Conservation (phyloP, 768 basidiomycete genomes). For the Tylopilus balloui region DNA sequence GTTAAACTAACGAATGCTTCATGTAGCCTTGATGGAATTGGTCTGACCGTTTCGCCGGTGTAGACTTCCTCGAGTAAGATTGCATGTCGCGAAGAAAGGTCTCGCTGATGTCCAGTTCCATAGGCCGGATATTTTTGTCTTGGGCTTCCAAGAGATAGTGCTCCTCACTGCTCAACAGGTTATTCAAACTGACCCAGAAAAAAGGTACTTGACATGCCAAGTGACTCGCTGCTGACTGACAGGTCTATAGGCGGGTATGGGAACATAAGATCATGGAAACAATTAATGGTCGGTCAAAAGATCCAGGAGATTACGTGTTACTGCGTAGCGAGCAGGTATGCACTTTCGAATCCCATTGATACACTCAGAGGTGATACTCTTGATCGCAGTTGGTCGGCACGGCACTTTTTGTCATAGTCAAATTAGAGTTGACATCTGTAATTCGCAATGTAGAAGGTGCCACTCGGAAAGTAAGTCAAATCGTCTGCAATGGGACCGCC, state of each 20-base stretch:
- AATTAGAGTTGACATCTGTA: constrained; percentile 65
- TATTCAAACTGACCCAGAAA: constrained; percentile 91
- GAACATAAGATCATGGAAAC: constrained; percentile 78
- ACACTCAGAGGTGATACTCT: constrained; percentile 1
- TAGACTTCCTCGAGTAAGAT: constrained; percentile 20
- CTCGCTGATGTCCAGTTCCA: constrained; percentile 16
- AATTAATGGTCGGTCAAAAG: constrained; percentile 64
- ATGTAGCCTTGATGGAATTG: background rate
- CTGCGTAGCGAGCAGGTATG: constrained; percentile 87
- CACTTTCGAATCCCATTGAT: background rate
- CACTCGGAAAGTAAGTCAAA: constrained; percentile 70
- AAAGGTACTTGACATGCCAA: constrained; percentile 48
- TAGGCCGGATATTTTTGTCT: constrained; percentile 84
- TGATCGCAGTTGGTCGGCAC: constrained; percentile 85
- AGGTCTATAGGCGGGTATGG: constrained; percentile 72
- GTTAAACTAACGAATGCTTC: constrained; percentile 23
- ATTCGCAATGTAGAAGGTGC: constrained; percentile 92
- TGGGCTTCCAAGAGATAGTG: constrained; percentile 97
- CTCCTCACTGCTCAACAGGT: constrained; percentile 98
- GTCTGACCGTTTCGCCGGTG: constrained; percentile 3
- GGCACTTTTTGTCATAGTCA: constrained; percentile 81
- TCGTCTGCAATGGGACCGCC: background rate
- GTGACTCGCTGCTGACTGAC: background rate
- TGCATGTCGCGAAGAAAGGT: constrained; percentile 15
- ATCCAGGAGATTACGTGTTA: constrained; percentile 72